Conservation (phyloP, 2,329 filamentous ascomycete genomes). For the Microcyclosporella mali region DNA sequence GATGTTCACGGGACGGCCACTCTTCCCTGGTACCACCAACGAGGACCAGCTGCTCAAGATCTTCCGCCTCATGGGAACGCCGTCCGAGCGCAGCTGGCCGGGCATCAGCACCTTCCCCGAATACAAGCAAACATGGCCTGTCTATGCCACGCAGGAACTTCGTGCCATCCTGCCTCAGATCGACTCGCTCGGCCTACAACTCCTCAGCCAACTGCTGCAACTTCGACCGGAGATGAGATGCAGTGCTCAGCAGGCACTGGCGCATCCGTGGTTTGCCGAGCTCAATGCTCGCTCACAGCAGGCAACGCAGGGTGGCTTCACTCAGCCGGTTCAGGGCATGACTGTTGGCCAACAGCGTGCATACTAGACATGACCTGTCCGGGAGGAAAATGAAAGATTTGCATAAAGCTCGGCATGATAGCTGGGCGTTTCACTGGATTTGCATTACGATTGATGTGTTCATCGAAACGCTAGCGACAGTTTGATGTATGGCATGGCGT, state of each 20-base stretch:
- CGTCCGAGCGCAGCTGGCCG: slow-evolving; percentile 90
- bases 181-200: slow-evolving; percentile 76
- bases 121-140: slow-evolving; percentile 91
- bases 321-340: slow-evolving; percentile 16
- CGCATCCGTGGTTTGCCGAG: slow-evolving; percentile 89
- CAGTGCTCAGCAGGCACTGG: slow-evolving; percentile 76
- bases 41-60: slow-evolving; percentile 96
- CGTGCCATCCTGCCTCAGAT: slow-evolving; percentile 83
- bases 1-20: slow-evolving; percentile 92
- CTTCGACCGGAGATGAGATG: slow-evolving; percentile 86
- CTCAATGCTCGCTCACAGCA: slow-evolving; percentile 39
- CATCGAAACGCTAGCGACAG: not conserved
- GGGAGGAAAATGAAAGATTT: not conserved
- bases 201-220: slow-evolving; percentile 87
- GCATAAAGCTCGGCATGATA: too few relatives aligned
- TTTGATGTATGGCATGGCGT: not conserved
- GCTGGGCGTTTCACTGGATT: too few relatives aligned
- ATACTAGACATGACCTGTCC: slow-evolving; percentile 9
- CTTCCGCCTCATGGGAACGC: slow-evolving; percentile 97
- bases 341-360: slow-evolving; percentile 20
- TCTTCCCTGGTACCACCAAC: slow-evolving; percentile 96
- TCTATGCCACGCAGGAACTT: slow-evolving; percentile 88
- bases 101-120: slow-evolving; percentile 94
- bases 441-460: too few relatives aligned
- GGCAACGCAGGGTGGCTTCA: slow-evolving; percentile 19